A percentile compares a stretch with the other conserved stretches of the same genome.
Evolutionary conservation across 805 yeast species (phyloP).

Genomic region (Grigorovia jiainica): DNA sequence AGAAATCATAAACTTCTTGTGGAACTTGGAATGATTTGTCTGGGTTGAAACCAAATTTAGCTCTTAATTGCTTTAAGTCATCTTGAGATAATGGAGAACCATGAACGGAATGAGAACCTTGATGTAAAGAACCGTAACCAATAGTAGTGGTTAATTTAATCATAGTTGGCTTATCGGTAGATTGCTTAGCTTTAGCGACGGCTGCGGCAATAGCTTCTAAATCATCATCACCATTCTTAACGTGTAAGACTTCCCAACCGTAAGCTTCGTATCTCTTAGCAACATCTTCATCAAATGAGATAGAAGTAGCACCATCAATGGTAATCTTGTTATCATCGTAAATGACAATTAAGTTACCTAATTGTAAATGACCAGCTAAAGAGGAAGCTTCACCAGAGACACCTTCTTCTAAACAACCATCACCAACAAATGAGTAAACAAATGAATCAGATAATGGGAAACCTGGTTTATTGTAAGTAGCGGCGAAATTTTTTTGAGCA

Average conservation of each 20-base stretch:
- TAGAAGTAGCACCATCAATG: conserved; percentile 85
- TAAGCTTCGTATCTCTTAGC: conserved; percentile 75
- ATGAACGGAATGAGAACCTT: conserved; percentile 88
- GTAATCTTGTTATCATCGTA: conserved; percentile 97
- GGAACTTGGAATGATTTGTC: conserved; percentile 70
- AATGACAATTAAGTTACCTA: conserved; percentile 86
- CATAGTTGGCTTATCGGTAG: conserved; percentile 75
- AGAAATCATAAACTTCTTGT: conserved; percentile 68
- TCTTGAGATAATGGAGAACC: conserved; percentile 94
- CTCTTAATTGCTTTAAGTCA: conserved; percentile 80
- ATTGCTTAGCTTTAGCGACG: conserved; percentile 69
- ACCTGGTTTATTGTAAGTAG: conserved; percentile 80
- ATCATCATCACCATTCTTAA: conserved; percentile 75
- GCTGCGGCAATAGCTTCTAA: conserved; percentile 61
- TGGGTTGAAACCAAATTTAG: conserved; percentile 81
- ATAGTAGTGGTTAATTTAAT: conserved; percentile 84
- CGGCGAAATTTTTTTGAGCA: conserved; percentile 87
- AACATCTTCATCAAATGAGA: conserved; percentile 93
- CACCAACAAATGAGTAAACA: conserved; percentile 82
- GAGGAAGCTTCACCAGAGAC: conserved; percentile 90
- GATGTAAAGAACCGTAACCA: conserved; percentile 81
- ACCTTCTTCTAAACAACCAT: conserved; percentile 98
- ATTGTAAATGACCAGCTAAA: conserved; percentile 89
- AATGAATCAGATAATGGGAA: conserved; percentile 60
- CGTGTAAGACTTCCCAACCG: conserved; percentile 84